These are phyloP conservation scores for Mycena haematopus DNA, from an alignment of 768 basidiomycete species.

Conservation along the genomic window DNA sequence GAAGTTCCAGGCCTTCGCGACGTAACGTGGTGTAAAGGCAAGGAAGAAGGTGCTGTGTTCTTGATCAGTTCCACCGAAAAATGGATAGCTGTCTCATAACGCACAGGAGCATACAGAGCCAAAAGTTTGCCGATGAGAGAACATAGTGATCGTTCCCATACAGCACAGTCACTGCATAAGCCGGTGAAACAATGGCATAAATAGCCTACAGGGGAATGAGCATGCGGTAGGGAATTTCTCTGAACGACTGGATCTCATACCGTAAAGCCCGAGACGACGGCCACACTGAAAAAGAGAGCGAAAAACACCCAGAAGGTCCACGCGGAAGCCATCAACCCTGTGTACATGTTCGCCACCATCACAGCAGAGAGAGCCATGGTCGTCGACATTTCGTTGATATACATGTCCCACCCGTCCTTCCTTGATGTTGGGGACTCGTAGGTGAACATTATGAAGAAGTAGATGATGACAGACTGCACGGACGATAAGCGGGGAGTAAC, in stretches of 20 bases:
- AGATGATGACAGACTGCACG: slow-evolving; percentile 86
- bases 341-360: slow-evolving; percentile 81
- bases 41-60: slow-evolving; percentile 59
- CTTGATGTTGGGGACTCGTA: slow-evolving; percentile 80
- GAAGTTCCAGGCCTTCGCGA: slow-evolving; percentile 75
- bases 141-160: slow-evolving; percentile 84
- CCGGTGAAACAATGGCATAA: slow-evolving; percentile 83
- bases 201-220: slow-evolving; percentile 58
- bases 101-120: slow-evolving; percentile 75
- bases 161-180: slow-evolving; percentile 71
- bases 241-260: slow-evolving; percentile 53
- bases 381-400: slow-evolving; percentile 83
- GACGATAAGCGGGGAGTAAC: background rate
- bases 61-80: background rate
- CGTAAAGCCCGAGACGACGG: slow-evolving; percentile 81
- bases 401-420: slow-evolving; percentile 76
- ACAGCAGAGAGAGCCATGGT: slow-evolving; percentile 88
- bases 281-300: slow-evolving; percentile 77
- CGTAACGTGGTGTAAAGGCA: slow-evolving; percentile 82
- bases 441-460: slow-evolving; percentile 85
- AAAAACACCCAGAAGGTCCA: slow-evolving; percentile 97
- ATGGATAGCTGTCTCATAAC: background rate
- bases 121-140: slow-evolving; percentile 87
- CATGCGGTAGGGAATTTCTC: background rate
- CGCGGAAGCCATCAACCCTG: slow-evolving; percentile 84